Evolutionary conservation across 192 early-diverging fungal genomes (phyloP).

Genomic region (Spizellomyces sp.): DNA sequence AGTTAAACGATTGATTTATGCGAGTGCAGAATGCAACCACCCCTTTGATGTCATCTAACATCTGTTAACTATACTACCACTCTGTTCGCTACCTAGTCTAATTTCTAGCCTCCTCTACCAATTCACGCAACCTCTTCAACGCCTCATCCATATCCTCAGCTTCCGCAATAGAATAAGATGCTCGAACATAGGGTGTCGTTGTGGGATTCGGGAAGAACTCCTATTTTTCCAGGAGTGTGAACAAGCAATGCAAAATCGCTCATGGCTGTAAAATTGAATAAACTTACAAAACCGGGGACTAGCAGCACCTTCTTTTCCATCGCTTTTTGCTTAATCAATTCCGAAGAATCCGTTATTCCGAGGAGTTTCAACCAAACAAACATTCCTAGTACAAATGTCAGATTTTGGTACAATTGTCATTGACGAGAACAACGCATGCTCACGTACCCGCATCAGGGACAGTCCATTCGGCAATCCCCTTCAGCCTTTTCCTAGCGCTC

Average conservation of each 20-base stretch:
- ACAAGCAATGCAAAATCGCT: background rate
- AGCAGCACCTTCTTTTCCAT: slow-evolving; percentile 56
- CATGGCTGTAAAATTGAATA: background rate
- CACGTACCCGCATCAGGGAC: slow-evolving; percentile 49
- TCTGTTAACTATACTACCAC: no score
- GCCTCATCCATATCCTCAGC: slow-evolving; percentile 51
- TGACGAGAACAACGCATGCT: background rate
- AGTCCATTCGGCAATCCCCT: slow-evolving; percentile 51
- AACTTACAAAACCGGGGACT: slow-evolving; percentile 56
- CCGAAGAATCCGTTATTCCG: slow-evolving; percentile 43
- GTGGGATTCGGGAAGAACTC: slow-evolving; percentile 57
- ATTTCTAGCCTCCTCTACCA: slow-evolving; percentile 31
- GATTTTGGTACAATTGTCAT: background rate
- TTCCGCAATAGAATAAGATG: slow-evolving; percentile 49
- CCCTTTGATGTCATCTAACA: no score
- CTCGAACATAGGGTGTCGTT: slow-evolving; percentile 52
- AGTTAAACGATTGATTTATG: no score
- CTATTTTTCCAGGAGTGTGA: slow-evolving; percentile 3
- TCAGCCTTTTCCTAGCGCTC: slow-evolving; percentile 63
- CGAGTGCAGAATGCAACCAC: no score
- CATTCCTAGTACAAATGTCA: slow-evolving; percentile 64
- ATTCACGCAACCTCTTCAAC: slow-evolving; percentile 40
- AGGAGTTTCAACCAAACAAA: slow-evolving; percentile 81
- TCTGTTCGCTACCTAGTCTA: no score
- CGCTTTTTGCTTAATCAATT: slow-evolving; percentile 52